Evolutionary conservation across 371 early-diverging fungal species (phyloP), one percentile per base, ranked within the genome.

Genomic region (Nematocida displodere): DNA sequence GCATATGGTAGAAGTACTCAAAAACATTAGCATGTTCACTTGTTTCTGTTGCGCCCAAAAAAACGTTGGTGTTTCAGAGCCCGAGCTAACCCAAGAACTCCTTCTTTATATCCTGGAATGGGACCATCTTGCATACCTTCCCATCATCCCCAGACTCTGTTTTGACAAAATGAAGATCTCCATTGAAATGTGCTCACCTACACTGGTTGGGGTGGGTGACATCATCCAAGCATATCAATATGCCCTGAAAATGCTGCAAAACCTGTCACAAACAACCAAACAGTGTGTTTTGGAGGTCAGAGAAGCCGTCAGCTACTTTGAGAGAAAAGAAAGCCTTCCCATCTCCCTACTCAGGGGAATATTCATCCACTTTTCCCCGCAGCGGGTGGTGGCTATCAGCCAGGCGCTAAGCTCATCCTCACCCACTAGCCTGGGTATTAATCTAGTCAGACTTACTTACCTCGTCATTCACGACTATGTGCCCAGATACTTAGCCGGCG

Each of bases 1-100:
- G 20, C 26, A 54, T 4, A 40, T 61, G 47, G 11, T 42, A 33
- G 37, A 61, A 0, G 8, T 42, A 20, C 8, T 71, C 13, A 22
- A 26, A 11, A 39, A 5, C 3, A 24, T 62, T n/a, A 20, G 56
- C 4, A 22, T n/a, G 5, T 26, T 71, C 15, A 71, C n/a, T 22
- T 71, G 75, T 36, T 71, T 61, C 26, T 71, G 75, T 34, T 42
- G 46, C 28, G 58, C 61, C 47, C 65, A 62, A 34, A 53, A 22
- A 15, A 50, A n/a, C 3, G 28, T 5, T n/a, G 39, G 34, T 11
- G 17, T 36, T 4, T 71, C 75, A 24, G 56, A 58, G 22, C 29
- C 49, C 28, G 62, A 15, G 24, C 7, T 71, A 31, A 34, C 48
- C 1, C 0, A 62, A 29, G 75, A 71, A 26, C 13, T 61, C 4